Conservation (phyloP, 2,329 filamentous ascomycete genomes). For the Paraphaeosphaeria sporulosa region DNA sequence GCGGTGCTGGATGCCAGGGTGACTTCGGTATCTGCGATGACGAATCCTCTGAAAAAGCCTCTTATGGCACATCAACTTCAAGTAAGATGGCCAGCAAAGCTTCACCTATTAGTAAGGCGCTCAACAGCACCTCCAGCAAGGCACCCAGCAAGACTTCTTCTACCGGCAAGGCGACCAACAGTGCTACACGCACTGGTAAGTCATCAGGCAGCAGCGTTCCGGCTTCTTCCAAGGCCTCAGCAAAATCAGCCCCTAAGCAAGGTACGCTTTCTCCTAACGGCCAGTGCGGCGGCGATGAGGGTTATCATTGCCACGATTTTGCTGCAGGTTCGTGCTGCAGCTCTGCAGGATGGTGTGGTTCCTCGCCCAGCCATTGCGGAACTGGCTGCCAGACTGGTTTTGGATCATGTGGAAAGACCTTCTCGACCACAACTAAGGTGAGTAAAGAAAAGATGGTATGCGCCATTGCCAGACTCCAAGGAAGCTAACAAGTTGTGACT, state of each 20-base stretch:
- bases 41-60: neutral
- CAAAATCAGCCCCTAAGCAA: neutral
- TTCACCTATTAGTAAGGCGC: neutral
- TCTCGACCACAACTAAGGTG: neutral
- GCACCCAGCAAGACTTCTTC: conserved; percentile 1
- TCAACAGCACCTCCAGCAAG: neutral
- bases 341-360: conserved; percentile 47
- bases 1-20: conserved; percentile 31
- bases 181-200: neutral
- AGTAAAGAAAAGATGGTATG: neutral
- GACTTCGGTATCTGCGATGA: conserved; percentile 28
- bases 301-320: conserved; percentile 25
- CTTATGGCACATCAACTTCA: neutral
- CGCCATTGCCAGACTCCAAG: neutral
- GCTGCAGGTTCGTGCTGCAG: conserved; percentile 53
- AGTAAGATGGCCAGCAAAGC: neutral
- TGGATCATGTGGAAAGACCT: neutral
- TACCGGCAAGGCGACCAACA: neutral
- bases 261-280: conserved; percentile 10
- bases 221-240: neutral
- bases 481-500: neutral
- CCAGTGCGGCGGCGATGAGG: conserved; percentile 7
- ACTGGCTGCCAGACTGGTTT: conserved; percentile 27
- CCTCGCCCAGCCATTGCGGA: conserved; percentile 25
- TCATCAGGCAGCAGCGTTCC: neutral